Percentiles rank a stretch among this genome's conserved stretches.
Conservation (phyloP, 306 rosid genomes). For the Glycyrrhiza uralensis region DNA sequence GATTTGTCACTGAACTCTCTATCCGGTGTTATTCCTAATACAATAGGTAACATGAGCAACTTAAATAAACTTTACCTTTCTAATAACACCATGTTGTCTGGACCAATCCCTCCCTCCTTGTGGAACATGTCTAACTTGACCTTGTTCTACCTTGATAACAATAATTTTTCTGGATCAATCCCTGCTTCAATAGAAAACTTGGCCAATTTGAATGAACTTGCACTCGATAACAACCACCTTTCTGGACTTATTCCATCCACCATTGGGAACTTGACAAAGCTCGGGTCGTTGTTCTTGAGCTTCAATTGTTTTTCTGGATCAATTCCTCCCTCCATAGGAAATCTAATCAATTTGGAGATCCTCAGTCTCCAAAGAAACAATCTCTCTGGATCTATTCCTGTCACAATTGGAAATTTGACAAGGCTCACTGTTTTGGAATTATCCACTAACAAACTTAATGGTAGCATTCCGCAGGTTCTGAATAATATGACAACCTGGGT, state of each 20-base stretch:
- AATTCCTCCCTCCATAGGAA: slow-evolving; percentile 10
- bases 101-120: slow-evolving; percentile 4
- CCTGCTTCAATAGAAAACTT: slow-evolving; percentile 2
- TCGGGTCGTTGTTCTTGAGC: accelerated
- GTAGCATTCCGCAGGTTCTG: neutral
- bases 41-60: slow-evolving; percentile 20
- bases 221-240: neutral
- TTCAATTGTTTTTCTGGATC: neutral
- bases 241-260: slow-evolving; percentile 24
- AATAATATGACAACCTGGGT: neutral
- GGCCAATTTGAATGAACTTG: neutral
- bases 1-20: neutral
- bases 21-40: neutral
- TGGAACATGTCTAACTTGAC: slow-evolving; percentile 10
- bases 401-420: slow-evolving; percentile 17
- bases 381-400: slow-evolving; percentile 21
- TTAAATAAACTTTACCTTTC: neutral
- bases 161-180: neutral
- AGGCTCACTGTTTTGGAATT: neutral
- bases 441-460: neutral
- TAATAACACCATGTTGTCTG: neutral
- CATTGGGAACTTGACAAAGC: slow-evolving; percentile 21
- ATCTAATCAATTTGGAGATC: neutral
- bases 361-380: neutral
- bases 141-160: neutral